Evolutionary conservation across 768 basidiomycete genomes (phyloP), one percentile per base, ranked within the genome.

Genomic region (Lactifluus volemus): DNA sequence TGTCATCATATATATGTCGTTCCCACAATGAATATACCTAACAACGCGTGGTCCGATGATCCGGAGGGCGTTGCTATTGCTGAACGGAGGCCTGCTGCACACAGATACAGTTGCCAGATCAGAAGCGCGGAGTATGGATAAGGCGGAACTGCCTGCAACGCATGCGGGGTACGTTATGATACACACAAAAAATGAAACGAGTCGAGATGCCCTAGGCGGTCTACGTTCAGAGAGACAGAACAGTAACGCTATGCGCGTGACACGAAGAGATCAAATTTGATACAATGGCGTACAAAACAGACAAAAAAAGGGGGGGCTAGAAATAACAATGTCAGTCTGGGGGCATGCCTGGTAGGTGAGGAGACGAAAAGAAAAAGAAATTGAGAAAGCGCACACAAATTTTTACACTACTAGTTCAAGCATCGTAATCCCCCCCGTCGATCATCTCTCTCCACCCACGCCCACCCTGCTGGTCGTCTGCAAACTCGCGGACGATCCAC

Each of bases 251-350:
- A 61, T 57, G 55, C 38, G 45, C 50, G 50, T 50, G 29, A 57
- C 38, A 51, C 60, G 49, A 61, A 47, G 29, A 50, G 55, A 56
- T 61, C 42, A 21, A 32, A 49, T 49, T 58, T 63, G 61, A 63
- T 63, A 63, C 61, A 63, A 52, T 44, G 56, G 52, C 55, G 55
- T 61, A 61, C 60, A 61, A 61, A 34, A 56, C 49, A 48, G 44
- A 52, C 50, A 57, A 61, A 57, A 57, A 25, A 25, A 25, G 25
- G 25, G 25, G 25, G 25, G 25, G 60, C 60, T 57, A 30, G 25
- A 30, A 11, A 2, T 3, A 49, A 51, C 14, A 39, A 41, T 15
- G 36, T 56, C 44, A 61, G 25, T 2, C 25, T 25, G 25, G 25
- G 48, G 25, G 14, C 36, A 41, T 9, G 49, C n/a, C 42, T 45